These are phyloP conservation scores for Eucalyptus tenuipes DNA, from an alignment of 345 rosid genomes.

Conservation along the genomic window DNA sequence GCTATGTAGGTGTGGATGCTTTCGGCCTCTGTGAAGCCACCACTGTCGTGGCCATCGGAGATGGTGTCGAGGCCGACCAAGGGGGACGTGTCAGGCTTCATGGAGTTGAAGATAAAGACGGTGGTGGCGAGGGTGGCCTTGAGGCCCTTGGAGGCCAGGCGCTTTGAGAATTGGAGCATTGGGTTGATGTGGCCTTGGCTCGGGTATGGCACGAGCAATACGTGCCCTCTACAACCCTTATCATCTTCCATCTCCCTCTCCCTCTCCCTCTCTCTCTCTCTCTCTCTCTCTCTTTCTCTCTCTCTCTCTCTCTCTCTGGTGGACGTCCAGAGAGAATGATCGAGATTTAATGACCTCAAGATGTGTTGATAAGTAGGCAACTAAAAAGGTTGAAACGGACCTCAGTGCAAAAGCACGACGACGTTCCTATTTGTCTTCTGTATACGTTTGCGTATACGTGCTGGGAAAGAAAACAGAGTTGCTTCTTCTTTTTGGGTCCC, in stretches of 20 bases:
- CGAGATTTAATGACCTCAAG: background rate
- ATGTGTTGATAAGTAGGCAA: background rate
- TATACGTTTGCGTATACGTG: background rate
- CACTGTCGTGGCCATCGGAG: slow-evolving; percentile 30
- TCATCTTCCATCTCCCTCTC: background rate
- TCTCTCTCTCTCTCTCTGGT: too few relatives aligned
- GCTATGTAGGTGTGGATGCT: slow-evolving; percentile 14
- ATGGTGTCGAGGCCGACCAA: slow-evolving; percentile 14
- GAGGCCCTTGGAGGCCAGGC: slow-evolving; percentile 28
- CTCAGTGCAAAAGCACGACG: background rate
- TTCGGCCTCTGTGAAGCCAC: slow-evolving; percentile 6
- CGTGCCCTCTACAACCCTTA: background rate
- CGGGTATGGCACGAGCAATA: slow-evolving; percentile 16
- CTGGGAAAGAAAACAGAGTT: background rate
- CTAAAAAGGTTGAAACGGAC: background rate
- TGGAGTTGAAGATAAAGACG: slow-evolving; percentile 13
- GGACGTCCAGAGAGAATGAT: background rate
- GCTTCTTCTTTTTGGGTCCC: background rate
- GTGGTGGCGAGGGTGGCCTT: slow-evolving; percentile 21
- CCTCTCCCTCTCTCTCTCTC: background rate
- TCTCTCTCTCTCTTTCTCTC: too few relatives aligned
- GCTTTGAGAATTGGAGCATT: slow-evolving; percentile 30
- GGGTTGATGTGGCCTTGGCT: slow-evolving; percentile 43
- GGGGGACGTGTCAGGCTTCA: background rate
- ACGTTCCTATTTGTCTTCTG: background rate